These are phyloP conservation scores for Fraxinus xanthoxyloides DNA, from an alignment of 305 asterid species.

Conservation along the genomic window DNA sequence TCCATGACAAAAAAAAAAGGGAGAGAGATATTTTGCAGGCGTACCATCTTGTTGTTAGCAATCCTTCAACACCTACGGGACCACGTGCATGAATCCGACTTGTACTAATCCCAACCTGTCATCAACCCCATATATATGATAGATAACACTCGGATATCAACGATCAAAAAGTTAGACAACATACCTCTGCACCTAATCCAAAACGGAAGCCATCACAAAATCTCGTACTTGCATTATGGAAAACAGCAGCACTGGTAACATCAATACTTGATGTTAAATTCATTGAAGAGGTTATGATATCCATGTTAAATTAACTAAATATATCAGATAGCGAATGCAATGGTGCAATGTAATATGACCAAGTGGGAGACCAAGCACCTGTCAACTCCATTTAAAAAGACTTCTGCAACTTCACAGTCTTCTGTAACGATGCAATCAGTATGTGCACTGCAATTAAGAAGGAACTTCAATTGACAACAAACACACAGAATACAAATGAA, in stretches of 20 bases:
- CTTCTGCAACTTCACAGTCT: constrained; percentile 67
- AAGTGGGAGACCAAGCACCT: constrained; percentile 44
- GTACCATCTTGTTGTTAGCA: constrained; percentile 88
- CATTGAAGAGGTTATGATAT: neutral
- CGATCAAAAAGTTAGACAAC: constrained; percentile 10
- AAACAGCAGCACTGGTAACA: constrained; percentile 87
- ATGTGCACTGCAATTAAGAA: constrained; percentile 65
- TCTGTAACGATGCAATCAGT: constrained; percentile 87
- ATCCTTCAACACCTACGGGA: constrained; percentile 98
- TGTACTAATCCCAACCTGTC: constrained; percentile 93
- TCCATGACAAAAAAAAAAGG: neutral
- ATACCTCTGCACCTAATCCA: constrained; percentile 99
- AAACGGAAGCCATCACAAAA: constrained; percentile 93
- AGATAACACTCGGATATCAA: constrained; percentile 1
- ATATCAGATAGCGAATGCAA: constrained; percentile 3
- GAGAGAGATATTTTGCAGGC: neutral
- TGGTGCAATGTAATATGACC: neutral
- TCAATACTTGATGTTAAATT: constrained; percentile 1
- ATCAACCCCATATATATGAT: constrained; percentile 17
- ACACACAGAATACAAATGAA: constrained; percentile 1
- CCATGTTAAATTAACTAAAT: neutral
- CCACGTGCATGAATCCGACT: constrained; percentile 99
- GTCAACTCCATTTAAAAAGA: constrained; percentile 80
- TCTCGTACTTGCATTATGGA: constrained; percentile 95
- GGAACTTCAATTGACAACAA: constrained; percentile 1